These are phyloP conservation scores for Penicillium robsamsonii DNA, from an alignment of 495 filamentous ascomycete genomes.

Conservation along the genomic window DNA sequence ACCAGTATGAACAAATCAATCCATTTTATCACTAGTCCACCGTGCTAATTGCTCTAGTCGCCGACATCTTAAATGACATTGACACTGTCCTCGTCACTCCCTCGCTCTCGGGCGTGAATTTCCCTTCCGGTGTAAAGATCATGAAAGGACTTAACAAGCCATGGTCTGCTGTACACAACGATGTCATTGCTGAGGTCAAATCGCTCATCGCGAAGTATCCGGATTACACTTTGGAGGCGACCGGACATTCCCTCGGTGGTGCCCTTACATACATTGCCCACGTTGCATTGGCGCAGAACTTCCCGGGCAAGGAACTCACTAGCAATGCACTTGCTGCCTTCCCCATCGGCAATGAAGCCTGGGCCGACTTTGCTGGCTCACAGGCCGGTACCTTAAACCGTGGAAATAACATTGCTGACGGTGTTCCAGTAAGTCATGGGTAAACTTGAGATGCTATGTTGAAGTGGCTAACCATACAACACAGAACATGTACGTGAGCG, in stretches of 20 bases:
- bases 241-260: conserved; percentile 37
- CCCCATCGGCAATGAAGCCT: conserved; percentile 35
- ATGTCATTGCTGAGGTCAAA: conserved; percentile 30
- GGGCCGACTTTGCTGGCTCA: conserved; percentile 28
- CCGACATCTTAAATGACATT: conserved; percentile 38
- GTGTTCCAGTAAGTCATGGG: conserved; percentile 28
- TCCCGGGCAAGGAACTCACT: conserved; percentile 29
- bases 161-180: conserved; percentile 34
- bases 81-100: conserved; percentile 34
- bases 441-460: background rate
- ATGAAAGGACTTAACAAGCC: conserved; percentile 31
- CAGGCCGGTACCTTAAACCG: conserved; percentile 31
- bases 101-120: conserved; percentile 29
- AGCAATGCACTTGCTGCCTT: conserved; percentile 38
- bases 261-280: conserved; percentile 37
- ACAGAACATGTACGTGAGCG: conserved; percentile 34
- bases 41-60: conserved; percentile 10
- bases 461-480: conserved; percentile 9
- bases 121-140: conserved; percentile 31
- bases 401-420: conserved; percentile 32
- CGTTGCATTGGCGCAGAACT: conserved; percentile 33
- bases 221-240: conserved; percentile 32
- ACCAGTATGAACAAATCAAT: conserved; percentile 11
- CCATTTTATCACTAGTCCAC: background rate
- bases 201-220: conserved; percentile 28